Evolutionary conservation across 2,329 filamentous ascomycete species (phyloP).

Genomic region (Bipolaris bicolor): DNA sequence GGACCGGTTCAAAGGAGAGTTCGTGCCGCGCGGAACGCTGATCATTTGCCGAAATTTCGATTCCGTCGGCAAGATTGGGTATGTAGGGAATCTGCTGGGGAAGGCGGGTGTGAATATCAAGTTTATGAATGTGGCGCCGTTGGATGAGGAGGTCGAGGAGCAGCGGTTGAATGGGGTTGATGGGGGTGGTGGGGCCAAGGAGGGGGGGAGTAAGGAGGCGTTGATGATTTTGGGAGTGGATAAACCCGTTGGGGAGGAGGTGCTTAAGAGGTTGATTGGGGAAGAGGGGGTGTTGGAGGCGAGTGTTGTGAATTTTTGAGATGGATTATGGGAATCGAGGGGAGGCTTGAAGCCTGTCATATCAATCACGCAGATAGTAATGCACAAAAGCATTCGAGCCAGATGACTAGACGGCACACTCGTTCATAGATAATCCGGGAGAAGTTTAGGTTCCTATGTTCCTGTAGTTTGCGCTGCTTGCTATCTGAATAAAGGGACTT

Average conservation of each 20-base stretch:
- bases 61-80: slow-evolving; percentile 80
- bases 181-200: not conserved
- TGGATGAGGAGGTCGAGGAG: slow-evolving; percentile 53
- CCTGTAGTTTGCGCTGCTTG: too few relatives aligned
- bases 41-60: slow-evolving; percentile 85
- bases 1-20: slow-evolving; percentile 74
- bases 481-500: too few relatives aligned
- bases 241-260: slow-evolving; percentile 65
- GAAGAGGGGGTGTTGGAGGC: slow-evolving; percentile 60
- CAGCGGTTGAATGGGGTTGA: slow-evolving; percentile 29
- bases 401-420: too few relatives aligned
- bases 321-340: too few relatives aligned
- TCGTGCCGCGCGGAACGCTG: slow-evolving; percentile 74
- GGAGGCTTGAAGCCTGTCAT: too few relatives aligned
- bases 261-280: slow-evolving; percentile 57
- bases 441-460: too few relatives aligned
- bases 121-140: slow-evolving; percentile 75
- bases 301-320: slow-evolving; percentile 55
- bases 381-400: too few relatives aligned
- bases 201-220: slow-evolving; percentile 64
- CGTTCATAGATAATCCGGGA: too few relatives aligned
- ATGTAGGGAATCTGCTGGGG: slow-evolving; percentile 74
- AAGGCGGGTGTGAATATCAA: slow-evolving; percentile 76
- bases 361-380: too few relatives aligned
- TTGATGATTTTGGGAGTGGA: slow-evolving; percentile 83